Base-by-base conservation (phyloP, 768 basidiomycete species). In the Leccinum variicolor region DNA sequence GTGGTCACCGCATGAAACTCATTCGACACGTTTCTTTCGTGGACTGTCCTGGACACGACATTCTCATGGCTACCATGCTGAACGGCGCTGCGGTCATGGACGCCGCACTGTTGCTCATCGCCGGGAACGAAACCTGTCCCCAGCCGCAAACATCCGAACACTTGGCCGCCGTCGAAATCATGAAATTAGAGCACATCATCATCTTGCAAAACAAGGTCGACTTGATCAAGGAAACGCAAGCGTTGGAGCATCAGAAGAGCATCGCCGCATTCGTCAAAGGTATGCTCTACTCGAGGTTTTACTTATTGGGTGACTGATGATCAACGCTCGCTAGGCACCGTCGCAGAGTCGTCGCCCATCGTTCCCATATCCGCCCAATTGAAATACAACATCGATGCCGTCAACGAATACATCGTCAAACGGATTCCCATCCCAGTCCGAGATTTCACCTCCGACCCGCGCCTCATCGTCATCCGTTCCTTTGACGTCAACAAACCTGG, bases 21-120 rank as follows among this genome's bases (percentile, higher is more conserved):
- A 43, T 98, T 62, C 88, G 95, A 63, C 97, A 99, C 68, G 95
- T 98, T 68, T 98, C 96, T 3, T 99, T 99, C 75, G 97, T 99
- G 70, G 97, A 99, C 74, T 94, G 90, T 66, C 93, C 92, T 1
- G 92, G 95, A 60, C 95, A 96, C 84, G 94, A 98, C 75, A 98
- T 99, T 86, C 87, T 99, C 74, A 99, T 99, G 97, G 97, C 97
- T 43, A 43, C 41, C 62, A 99, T 99, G 97, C 80, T 99, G 65
- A 98, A 98, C 82, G 97, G 96, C 74, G 97, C 97, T 43, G 97
- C 97, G 10, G 96, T 98, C 80, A 99, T 98, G 97, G 95, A 98
- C 75, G 97, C 95, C 54, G 97, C 97, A 5, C 79, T 98, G 0
- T 82, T 99, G 1, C 87, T 99, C 54, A 85, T 99, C 57, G 97